Conservation (phyloP, 768 basidiomycete genomes). For the Sarcodon sp. region DNA sequence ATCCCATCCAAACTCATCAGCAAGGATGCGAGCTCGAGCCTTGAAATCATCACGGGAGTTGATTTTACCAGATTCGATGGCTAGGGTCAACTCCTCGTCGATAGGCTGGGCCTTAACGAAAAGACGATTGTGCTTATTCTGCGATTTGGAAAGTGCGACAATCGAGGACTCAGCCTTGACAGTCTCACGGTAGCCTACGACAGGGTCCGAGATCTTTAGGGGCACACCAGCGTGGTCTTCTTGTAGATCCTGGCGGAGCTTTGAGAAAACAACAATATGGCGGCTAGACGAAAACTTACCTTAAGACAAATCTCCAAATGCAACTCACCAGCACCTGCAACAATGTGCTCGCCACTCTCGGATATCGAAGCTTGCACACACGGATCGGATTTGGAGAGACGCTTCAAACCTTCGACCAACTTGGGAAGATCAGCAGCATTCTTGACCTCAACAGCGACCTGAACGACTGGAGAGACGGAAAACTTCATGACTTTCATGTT, state of each 20-base stretch:
- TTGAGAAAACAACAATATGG: neutral
- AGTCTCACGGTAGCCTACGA: constrained; percentile 96
- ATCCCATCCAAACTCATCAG: constrained; percentile 97
- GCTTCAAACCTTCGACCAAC: constrained; percentile 99
- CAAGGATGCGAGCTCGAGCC: constrained; percentile 85
- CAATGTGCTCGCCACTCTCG: constrained; percentile 95
- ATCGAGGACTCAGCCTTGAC: constrained; percentile 94
- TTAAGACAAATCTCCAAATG: constrained; percentile 99
- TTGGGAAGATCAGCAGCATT: constrained; percentile 98
- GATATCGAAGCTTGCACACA: constrained; percentile 94
- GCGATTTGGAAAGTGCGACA: constrained; percentile 95
- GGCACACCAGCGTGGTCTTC: constrained; percentile 99
- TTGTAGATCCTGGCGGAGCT: constrained; percentile 69
- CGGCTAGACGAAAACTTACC: constrained; percentile 26
- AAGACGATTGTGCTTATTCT: constrained; percentile 99
- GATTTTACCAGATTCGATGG: constrained; percentile 82
- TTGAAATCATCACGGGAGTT: constrained; percentile 96
- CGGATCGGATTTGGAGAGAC: constrained; percentile 98
- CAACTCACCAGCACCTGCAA: constrained; percentile 97
- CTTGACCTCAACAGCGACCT: constrained; percentile 99
- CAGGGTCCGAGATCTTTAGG: constrained; percentile 94
- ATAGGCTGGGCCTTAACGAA: constrained; percentile 89
- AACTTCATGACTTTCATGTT: constrained; percentile 99
- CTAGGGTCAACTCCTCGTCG: constrained; percentile 87
- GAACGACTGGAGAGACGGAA: constrained; percentile 99